Percentiles rank a stretch among this genome's conserved stretches.
Evolutionary conservation across 805 yeast species (phyloP).

Genomic region (Candida coleopterorum): DNA sequence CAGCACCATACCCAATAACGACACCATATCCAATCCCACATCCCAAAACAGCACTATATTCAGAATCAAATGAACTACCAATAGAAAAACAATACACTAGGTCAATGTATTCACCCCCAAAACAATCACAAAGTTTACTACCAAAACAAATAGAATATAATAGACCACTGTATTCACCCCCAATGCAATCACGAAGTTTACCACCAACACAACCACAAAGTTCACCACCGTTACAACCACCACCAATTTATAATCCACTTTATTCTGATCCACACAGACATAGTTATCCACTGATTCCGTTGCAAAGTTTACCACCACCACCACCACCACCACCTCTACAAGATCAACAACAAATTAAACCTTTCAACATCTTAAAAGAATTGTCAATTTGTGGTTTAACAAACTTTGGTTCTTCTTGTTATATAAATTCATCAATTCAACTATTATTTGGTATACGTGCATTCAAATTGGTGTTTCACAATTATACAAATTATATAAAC

Average conservation of each 20-base stretch:
- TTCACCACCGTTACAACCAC: background rate
- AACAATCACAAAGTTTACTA: no score
- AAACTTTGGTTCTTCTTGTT: slow-evolving; percentile 72
- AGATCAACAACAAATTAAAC: slow-evolving; percentile 10
- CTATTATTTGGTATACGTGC: slow-evolving; percentile 52
- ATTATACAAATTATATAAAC: slow-evolving; percentile 39
- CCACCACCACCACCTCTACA: slow-evolving; percentile 2
- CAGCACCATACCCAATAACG: background rate
- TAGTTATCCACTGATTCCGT: no score
- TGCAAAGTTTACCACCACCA: background rate
- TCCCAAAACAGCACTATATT: background rate
- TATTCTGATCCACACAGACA: background rate
- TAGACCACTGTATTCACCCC: no score
- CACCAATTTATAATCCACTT: background rate
- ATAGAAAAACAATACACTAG: background rate
- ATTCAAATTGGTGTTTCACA: slow-evolving; percentile 49
- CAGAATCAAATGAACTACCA: background rate
- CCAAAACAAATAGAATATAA: no score
- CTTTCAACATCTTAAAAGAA: slow-evolving; percentile 28
- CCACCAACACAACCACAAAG: background rate
- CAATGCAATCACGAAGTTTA: slow-evolving; percentile 1
- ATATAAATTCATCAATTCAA: slow-evolving; percentile 70
- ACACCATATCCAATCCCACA: background rate
- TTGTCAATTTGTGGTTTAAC: slow-evolving; percentile 56
- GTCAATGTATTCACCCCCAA: no score